Evolutionary conservation across 2,329 filamentous ascomycete genomes (phyloP).

Genomic region (Trichoderma sp.): DNA sequence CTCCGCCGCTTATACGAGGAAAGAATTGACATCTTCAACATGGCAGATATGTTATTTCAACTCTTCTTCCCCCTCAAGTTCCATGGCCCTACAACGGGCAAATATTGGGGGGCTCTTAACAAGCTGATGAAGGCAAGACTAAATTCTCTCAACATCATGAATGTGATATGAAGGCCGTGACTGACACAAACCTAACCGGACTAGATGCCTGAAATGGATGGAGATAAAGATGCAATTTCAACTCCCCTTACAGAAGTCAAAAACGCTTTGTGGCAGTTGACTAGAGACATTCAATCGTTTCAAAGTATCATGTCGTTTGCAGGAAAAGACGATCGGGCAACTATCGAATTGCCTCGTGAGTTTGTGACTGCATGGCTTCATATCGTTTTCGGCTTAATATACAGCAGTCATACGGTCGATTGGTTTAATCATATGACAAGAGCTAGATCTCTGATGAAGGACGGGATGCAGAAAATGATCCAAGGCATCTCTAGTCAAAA

Average conservation of each 20-base stretch:
- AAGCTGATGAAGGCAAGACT: constrained; percentile 38
- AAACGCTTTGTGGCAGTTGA: constrained; percentile 33
- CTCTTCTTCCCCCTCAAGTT: constrained; percentile 48
- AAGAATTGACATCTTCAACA: constrained; percentile 47
- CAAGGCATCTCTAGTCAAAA: constrained; percentile 39
- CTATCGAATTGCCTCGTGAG: constrained; percentile 42
- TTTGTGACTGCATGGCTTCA: constrained; percentile 50
- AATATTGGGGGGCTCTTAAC: constrained; percentile 51
- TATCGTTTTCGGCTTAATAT: constrained; percentile 44
- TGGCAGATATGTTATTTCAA: constrained; percentile 45
- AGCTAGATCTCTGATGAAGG: constrained; percentile 39
- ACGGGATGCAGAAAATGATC: constrained; percentile 46
- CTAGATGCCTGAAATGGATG: constrained; percentile 29
- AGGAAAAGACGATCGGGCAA: constrained; percentile 36
- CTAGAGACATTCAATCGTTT: constrained; percentile 37
- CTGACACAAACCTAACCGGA: neutral
- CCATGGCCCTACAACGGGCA: constrained; percentile 44
- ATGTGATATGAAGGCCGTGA: neutral
- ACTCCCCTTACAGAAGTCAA: constrained; percentile 28
- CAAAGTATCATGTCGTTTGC: constrained; percentile 39
- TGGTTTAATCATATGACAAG: constrained; percentile 41
- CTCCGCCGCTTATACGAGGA: constrained; percentile 39
- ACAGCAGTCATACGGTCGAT: constrained; percentile 28
- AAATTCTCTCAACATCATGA: neutral
- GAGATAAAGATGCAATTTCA: neutral